Base-by-base conservation (phyloP, 2,329 filamentous ascomycete genomes). In the Anisogramma anomala region DNA sequence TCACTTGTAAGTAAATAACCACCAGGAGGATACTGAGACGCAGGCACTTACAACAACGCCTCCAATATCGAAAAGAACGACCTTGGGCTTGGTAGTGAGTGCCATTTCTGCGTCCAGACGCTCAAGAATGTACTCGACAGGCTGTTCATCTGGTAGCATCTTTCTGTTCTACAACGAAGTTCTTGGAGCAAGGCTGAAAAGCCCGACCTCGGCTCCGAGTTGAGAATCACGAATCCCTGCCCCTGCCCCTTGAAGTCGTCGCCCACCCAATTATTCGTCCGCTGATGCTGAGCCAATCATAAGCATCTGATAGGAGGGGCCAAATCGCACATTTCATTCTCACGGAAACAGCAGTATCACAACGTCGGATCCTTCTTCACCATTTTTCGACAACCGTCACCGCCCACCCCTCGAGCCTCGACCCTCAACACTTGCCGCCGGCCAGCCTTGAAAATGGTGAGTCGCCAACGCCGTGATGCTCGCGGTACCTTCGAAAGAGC, bases 31-130 rank as follows among this genome's bases (percentile, higher is more conserved):
- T n/a, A n/a, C n/a, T n/a, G n/a, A n/a, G n/a, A n/a, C n/a, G 8
- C 10, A 5, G 7, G 8, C 2, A 78, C 85, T 70, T 81, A 94
- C 89, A 71, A 86, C 93, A 52, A 98, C 91, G 48, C 91, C 91
- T 28, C 91, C 91, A 52, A 98, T 91, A 62, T 98, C 91, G 60
- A 96, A 96, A 17, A 98, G 69, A 23, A 93, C 66, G 41, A 84
- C 84, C 52, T 83, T 82, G 22, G 84, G 83, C 43, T 68, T 67
- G 43, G 63, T 67, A 30, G 55, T 56, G 33, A 54, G 49, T 7
- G 64, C 48, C 68, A 72, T 72, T 27, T 54, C 49, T 26, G 30
- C 45, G 44, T 55, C 53, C 35, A 62, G 52, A 20, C 49, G 53
- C 42, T 55, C 52, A 9, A 61, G 45, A 15, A 60, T 52, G 36